A percentile compares a stretch with the other conserved stretches of the same genome.
Evolutionary conservation across 2,329 filamentous ascomycete species (phyloP).

Genomic region (Penicillium frequentans): DNA sequence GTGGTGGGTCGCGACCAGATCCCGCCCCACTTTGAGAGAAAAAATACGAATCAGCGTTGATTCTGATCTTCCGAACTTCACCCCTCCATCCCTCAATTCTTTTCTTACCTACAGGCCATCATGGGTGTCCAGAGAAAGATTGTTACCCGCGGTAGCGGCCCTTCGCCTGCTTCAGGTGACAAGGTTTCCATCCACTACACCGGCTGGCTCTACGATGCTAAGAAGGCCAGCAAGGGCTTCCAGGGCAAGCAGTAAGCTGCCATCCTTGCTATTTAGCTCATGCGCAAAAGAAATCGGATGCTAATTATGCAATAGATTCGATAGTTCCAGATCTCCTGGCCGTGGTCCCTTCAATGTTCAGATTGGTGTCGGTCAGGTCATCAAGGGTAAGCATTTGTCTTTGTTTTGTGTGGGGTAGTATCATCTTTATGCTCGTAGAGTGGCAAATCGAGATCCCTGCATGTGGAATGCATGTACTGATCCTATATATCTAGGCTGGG

Average conservation of each 20-base stretch:
- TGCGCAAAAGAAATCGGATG: not conserved
- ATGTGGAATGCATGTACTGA: not conserved
- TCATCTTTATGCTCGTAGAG: not conserved
- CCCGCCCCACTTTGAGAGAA: not conserved
- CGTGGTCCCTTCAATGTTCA: constrained; percentile 71
- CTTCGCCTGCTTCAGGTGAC: constrained; percentile 65
- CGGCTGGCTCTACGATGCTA: constrained; percentile 73
- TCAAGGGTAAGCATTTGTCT: constrained; percentile 64
- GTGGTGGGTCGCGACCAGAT: not conserved
- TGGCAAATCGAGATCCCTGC: not conserved
- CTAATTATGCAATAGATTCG: constrained; percentile 64
- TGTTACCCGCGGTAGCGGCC: constrained; percentile 53
- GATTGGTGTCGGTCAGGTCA: constrained; percentile 82
- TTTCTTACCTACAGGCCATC: not conserved
- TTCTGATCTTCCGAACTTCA: constrained; percentile 9
- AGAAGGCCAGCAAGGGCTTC: constrained; percentile 58
- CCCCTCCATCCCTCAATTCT: not conserved
- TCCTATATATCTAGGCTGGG: constrained; percentile 59
- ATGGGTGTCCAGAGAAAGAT: constrained; percentile 26
- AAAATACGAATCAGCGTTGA: constrained; percentile 2
- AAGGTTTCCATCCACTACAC: constrained; percentile 86
- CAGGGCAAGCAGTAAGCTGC: constrained; percentile 67
- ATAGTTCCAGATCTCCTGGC: constrained; percentile 67
- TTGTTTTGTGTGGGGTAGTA: not conserved
- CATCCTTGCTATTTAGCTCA: not conserved